Conservation (phyloP, 805 yeast genomes). For the Lachancea fermentati region DNA sequence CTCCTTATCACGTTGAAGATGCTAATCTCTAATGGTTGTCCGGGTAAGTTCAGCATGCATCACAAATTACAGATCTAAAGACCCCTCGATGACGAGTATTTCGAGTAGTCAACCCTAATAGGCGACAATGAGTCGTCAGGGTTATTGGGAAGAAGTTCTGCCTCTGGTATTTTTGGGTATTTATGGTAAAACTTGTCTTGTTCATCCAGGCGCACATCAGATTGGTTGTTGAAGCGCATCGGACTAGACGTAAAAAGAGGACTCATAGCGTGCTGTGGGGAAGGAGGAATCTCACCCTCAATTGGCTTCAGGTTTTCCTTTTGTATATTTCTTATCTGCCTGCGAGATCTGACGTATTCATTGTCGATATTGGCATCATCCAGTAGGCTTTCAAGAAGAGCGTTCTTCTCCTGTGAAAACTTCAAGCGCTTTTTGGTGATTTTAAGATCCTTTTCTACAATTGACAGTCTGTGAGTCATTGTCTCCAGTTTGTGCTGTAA, state of each 20-base stretch:
- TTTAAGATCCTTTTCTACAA: conserved; percentile 16
- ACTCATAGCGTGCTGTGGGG: conserved; percentile 22
- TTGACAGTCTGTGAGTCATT: conserved; percentile 12
- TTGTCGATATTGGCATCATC: conserved; percentile 32
- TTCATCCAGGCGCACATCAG: background rate
- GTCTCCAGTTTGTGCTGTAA: conserved; percentile 15
- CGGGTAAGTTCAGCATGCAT: background rate
- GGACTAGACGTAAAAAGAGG: conserved; percentile 34
- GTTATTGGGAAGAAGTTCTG: conserved; percentile 22
- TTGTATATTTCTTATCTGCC: conserved; percentile 31
- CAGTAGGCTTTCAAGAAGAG: conserved; percentile 24
- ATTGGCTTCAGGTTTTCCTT: conserved; percentile 28
- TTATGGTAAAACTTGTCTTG: conserved; percentile 20
- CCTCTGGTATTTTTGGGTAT: conserved; percentile 30
- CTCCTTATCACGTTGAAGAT: conserved; percentile 3
- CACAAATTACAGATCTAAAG: background rate
- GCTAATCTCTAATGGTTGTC: background rate
- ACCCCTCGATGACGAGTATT: conserved; percentile 16
- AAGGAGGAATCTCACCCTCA: conserved; percentile 26
- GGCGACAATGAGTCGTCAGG: conserved; percentile 26
- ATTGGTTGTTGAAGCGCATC: conserved; percentile 11
- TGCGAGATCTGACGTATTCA: conserved; percentile 29
- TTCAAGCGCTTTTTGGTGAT: conserved; percentile 22
- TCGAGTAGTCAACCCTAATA: conserved; percentile 27
- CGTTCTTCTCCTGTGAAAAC: conserved; percentile 29